A percentile compares a stretch with the other conserved stretches of the same genome.
Evolutionary conservation across 805 yeast species (phyloP).

Genomic region (Kodamaea neixiangensis): DNA sequence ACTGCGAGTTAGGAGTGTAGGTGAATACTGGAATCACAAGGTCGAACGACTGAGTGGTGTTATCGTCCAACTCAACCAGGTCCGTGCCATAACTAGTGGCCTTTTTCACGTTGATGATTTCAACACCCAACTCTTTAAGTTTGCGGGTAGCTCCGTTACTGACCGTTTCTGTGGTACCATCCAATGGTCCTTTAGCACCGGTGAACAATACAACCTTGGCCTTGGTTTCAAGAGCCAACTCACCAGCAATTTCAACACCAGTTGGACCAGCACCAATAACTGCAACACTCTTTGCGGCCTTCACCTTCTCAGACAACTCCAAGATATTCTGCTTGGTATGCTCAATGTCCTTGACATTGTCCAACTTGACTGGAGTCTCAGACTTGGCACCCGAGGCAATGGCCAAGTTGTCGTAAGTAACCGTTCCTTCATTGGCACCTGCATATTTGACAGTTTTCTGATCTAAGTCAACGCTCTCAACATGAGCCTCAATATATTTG

Average conservation of each 20-base stretch:
- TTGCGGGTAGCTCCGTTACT: slow-evolving; percentile 16
- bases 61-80: slow-evolving; percentile 19
- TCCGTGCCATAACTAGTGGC: slow-evolving; percentile 11
- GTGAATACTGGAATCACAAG: slow-evolving; percentile 30
- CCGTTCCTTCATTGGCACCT: slow-evolving; percentile 10
- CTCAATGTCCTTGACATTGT: slow-evolving; percentile 16
- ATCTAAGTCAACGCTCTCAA: slow-evolving; percentile 26
- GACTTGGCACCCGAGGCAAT: slow-evolving; percentile 37
- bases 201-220: slow-evolving; percentile 28
- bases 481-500: slow-evolving; percentile 28
- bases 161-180: slow-evolving; percentile 16
- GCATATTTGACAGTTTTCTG: slow-evolving; percentile 19
- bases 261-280: slow-evolving; percentile 39
- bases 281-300: slow-evolving; percentile 30
- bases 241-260: slow-evolving; percentile 42
- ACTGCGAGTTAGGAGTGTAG: slow-evolving; percentile 35
- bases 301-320: slow-evolving; percentile 17
- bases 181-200: slow-evolving; percentile 22
- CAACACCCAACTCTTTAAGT: slow-evolving; percentile 21
- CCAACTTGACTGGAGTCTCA: slow-evolving; percentile 26
- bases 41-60: slow-evolving; percentile 24
- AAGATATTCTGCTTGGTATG: slow-evolving; percentile 18
- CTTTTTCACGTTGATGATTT: slow-evolving; percentile 24
- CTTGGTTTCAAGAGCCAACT: slow-evolving; percentile 25
- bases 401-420: slow-evolving; percentile 32